Evolutionary conservation across 176 grass and related monocot genomes (phyloP), one percentile per base, ranked within the genome.

Genomic region (Puya raimondii): DNA sequence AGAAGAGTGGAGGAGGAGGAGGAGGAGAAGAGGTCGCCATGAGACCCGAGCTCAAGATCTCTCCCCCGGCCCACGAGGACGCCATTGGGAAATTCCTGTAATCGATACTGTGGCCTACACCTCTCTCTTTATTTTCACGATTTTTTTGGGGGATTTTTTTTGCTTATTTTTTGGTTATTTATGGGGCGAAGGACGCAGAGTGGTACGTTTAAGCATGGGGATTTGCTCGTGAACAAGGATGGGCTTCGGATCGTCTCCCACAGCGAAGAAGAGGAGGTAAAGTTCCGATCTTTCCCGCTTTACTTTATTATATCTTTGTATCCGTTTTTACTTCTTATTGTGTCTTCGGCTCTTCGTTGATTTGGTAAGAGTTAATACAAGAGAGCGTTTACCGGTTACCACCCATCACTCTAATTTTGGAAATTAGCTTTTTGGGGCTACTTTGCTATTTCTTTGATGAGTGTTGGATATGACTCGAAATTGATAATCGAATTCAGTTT

Each of bases 191-290:
- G 95, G 78, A 99, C 95, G 74, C 82, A 91, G 50, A 99, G 95
- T 81, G 95, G 95, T 25, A 99, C 95, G 50, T 99, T 99, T 72
- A 99, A 76, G 83, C 90, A 93, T 70, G 95, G 95, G 20, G 95
- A 99, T 61, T 79, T 99, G 78, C 89, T 86, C 67, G 95, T 99
- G 68, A 99, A 94, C 75, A 93, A 93, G 88, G 87, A 99, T 22
- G 95, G 95, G 13, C 90, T 99, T 42, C 87, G 95, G 70, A 93
- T 99, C 76, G 82, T 99, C 63, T 82, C 95, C 20, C 84, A 80
- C 47, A 83, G 70, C 64, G 87, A 93, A 79, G 90, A 83, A 74
- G 89, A 58, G 58, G 87, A 83, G 85, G 92, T 96, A 92, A 85
- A 23, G 6, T 3, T 42, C 51, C 71, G 48, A 51, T 29, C 17